Evolutionary conservation across 163 green algal genomes (phyloP).

Genomic region (Scenedesmus sp.): DNA sequence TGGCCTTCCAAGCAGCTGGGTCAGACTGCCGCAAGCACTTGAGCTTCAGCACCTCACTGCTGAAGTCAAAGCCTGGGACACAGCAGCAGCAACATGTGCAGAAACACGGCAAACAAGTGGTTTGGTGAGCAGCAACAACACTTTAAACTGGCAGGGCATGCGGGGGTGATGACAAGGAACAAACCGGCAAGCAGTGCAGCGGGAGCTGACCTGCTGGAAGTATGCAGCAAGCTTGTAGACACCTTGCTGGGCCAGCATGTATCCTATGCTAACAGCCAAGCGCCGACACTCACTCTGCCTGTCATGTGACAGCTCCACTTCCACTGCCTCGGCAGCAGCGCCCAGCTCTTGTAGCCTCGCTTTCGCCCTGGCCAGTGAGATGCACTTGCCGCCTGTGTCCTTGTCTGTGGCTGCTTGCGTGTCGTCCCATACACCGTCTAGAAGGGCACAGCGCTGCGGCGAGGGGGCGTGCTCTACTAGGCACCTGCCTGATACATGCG

Average conservation of each 20-base stretch:
- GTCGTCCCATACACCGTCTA: constrained; percentile 85
- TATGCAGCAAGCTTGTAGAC: neutral
- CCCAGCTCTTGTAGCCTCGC: neutral
- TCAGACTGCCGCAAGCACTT: constrained; percentile 19
- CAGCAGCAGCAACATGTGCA: neutral
- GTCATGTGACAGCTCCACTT: constrained; percentile 43
- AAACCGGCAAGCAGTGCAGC: neutral
- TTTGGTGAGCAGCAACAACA: neutral
- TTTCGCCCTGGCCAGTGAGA: constrained; percentile 51
- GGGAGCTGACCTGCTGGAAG: neutral
- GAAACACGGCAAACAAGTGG: neutral
- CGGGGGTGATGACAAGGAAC: too few relatives aligned
- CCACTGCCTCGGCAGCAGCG: constrained; percentile 21
- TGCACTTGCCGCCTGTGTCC: constrained; percentile 67
- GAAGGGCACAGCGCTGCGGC: constrained; percentile 78
- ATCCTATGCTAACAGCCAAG: neutral
- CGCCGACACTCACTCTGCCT: constrained; percentile 3
- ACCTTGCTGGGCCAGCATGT: too few relatives aligned
- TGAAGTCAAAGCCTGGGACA: constrained; percentile 23
- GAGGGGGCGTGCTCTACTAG: constrained; percentile 83
- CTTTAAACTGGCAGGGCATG: neutral
- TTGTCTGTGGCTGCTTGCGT: constrained; percentile 46
- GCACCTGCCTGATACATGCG: constrained; percentile 71
- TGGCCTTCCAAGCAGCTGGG: neutral
- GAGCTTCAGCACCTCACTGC: neutral